phyloP scores from a whole-genome alignment of 495 filamentous ascomycete genomes.

The Penicillium longicatenatum region DNA sequence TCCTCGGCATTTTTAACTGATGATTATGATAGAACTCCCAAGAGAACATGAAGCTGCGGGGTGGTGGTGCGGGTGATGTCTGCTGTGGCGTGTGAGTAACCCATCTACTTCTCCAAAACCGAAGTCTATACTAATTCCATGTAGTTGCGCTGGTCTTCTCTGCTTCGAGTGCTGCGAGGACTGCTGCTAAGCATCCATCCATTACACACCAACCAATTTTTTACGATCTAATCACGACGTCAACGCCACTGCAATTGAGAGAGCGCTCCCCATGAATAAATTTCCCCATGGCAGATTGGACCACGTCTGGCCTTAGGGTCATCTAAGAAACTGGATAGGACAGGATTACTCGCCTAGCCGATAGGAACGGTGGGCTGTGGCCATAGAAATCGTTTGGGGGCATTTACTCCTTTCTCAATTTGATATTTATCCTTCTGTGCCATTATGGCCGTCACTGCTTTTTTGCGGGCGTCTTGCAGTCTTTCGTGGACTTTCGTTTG shows the following conservation, averaged over 20 bases:
- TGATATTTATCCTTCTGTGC: background rate
- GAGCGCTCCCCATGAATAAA: background rate
- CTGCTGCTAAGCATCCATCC: slow-evolving; percentile 24
- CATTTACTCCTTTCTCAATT: background rate
- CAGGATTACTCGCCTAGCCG: background rate
- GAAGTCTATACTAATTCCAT: slow-evolving; percentile 2
- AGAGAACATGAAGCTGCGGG: slow-evolving; percentile 44
- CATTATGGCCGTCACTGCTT: background rate
- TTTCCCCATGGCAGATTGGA: background rate
- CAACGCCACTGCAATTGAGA: background rate
- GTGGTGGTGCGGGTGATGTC: slow-evolving; percentile 42
- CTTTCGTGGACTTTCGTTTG: background rate
- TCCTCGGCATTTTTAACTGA: background rate
- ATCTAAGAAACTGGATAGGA: background rate
- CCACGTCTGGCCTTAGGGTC: background rate
- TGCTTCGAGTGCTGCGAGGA: slow-evolving; percentile 47
- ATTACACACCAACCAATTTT: slow-evolving; percentile 7
- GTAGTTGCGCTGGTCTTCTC: slow-evolving; percentile 44
- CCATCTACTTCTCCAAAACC: background rate
- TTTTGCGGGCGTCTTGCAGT: background rate
- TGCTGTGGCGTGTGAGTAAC: slow-evolving; percentile 49
- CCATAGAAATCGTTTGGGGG: background rate
- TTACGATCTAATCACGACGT: background rate
- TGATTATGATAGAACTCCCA: slow-evolving; percentile 29
- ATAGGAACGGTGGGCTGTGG: background rate